Conservation (phyloP, 495 filamentous ascomycete species). For the Aspergillus conjunctus region DNA sequence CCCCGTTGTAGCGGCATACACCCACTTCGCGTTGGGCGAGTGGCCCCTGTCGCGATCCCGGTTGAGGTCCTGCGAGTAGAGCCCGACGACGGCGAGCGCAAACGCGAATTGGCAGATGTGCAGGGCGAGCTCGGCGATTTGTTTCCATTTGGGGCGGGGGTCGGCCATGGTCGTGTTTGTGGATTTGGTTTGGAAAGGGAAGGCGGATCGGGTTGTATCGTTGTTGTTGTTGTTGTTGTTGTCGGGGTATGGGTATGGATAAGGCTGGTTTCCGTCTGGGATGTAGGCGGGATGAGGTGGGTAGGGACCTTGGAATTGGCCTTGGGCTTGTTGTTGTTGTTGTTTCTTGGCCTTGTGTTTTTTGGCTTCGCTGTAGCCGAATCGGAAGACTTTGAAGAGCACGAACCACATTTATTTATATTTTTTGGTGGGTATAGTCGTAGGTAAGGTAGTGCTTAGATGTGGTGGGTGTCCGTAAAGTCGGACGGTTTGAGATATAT, state of each 20-base stretch:
- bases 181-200: conserved; percentile 15
- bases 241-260: neutral
- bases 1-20: conserved; percentile 70
- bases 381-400: conserved; percentile 33
- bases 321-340: conserved; percentile 27
- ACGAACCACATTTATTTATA: conserved; percentile 34
- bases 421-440: conserved; percentile 14
- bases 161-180: conserved; percentile 11
- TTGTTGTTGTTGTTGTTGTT: conserved; percentile 24
- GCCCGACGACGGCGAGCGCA: conserved; percentile 71
- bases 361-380: conserved; percentile 36
- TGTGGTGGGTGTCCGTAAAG: conserved; percentile 15
- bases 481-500: neutral
- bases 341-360: conserved; percentile 35
- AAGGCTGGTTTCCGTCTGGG: conserved; percentile 3
- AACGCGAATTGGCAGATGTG: conserved; percentile 75
- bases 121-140: conserved; percentile 43
- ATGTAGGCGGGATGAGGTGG: conserved; percentile 23
- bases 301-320: conserved; percentile 21
- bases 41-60: conserved; percentile 53
- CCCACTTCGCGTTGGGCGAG: conserved; percentile 67
- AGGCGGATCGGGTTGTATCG: conserved; percentile 14
- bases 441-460: no score
- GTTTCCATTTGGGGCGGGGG: conserved; percentile 21
- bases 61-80: conserved; percentile 75